phyloP scores from a whole-genome alignment of 495 filamentous ascomycete species.

The Xylaria acuta region DNA sequence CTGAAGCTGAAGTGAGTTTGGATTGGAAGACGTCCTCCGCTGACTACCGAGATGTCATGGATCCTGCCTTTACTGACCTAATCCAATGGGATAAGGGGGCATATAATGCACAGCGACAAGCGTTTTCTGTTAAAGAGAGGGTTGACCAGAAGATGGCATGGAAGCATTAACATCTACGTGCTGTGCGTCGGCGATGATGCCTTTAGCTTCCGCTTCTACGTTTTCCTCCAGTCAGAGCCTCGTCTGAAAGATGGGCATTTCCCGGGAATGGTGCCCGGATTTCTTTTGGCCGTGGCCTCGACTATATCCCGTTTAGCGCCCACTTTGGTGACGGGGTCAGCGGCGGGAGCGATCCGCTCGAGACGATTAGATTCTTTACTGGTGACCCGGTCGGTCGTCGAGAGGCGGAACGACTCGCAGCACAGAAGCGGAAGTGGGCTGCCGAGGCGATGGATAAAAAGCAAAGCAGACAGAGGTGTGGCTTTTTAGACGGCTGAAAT shows the following conservation, averaged over 20 bases:
- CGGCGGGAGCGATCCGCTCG: not conserved
- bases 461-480: not conserved
- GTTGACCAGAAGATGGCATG: not conserved
- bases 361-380: not conserved
- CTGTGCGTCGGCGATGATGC: not conserved
- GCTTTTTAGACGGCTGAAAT: conserved; percentile 6
- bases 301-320: not conserved
- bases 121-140: not conserved
- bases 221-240: not conserved
- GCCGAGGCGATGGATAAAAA: not conserved
- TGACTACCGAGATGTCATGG: too few relatives aligned
- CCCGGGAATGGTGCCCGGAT: not conserved
- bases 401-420: not conserved
- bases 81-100: too few relatives aligned
- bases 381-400: not conserved
- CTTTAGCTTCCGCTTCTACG: not conserved
- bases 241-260: not conserved
- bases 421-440: not conserved
- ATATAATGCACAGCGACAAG: too few relatives aligned
- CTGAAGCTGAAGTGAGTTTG: too few relatives aligned
- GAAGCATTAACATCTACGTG: not conserved
- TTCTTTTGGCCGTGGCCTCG: not conserved
- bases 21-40: too few relatives aligned
- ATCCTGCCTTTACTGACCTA: too few relatives aligned
- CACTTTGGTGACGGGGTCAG: not conserved